Evolutionary conservation across 371 early-diverging fungal genomes (phyloP), one percentile per base, ranked within the genome.

Genomic region (Batkoa obscura): DNA sequence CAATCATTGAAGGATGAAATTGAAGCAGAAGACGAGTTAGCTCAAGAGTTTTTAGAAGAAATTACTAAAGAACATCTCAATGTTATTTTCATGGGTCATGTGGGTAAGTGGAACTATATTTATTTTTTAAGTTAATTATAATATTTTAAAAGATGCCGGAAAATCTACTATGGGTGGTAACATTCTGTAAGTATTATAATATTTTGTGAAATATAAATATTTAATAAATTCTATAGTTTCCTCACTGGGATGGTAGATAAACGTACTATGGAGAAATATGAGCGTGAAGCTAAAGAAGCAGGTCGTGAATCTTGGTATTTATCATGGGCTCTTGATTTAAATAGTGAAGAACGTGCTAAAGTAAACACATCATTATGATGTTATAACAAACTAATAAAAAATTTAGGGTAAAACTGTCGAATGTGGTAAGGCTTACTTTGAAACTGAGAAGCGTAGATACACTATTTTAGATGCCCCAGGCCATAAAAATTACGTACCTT

Each of bases 141-240:
- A 50, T 35, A n/a, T 13, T 48, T 15, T 53, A 35, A 13, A 59
- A 78, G 99, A 99, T 82, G 98, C 99, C 62, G 99, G 99, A 62
- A 99, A 99, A 73, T 96, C 97, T 3, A 99, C 99, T 45, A 89
- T 98, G 82, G 96, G 98, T 63, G 99, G 99, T 53, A 94, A 97
- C 69, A 84, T 99, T 50, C 75, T 99, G 72, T 84, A 74, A 60
- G 69, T 62, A 48, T 13, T 10, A 4, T 31, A 3, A 12, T 46
- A 45, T n/a, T 10, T 48, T 34, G 23, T 23, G 0, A 23, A 23
- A 23, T 23, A 23, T 23, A 23, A 34, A 23, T 43, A 31, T 30
- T 37, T 43, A 54, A 2, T 51, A 33, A 17, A 8, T 13, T 23
- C 34, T 60, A 8, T 38, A 76, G 72, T 34, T 74, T 69, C 62